These are phyloP conservation scores for Peronosclerospora sorghi DNA, from an alignment of 352 stramenopile species.

Conservation along the genomic window DNA sequence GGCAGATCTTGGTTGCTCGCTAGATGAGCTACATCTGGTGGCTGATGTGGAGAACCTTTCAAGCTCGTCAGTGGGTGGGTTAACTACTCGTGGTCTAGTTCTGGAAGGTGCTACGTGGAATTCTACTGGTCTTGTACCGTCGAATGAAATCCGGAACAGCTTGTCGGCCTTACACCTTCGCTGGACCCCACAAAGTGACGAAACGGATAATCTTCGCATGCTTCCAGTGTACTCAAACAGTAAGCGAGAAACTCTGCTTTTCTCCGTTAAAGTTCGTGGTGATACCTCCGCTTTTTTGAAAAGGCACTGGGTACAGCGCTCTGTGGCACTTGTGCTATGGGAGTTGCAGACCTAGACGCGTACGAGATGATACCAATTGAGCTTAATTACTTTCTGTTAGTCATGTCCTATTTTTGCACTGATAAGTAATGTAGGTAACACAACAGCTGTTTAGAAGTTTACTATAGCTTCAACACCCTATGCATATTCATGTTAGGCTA, in stretches of 20 bases:
- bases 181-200: constrained; percentile 33
- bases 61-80: constrained; percentile 19
- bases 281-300: constrained; percentile 37
- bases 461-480: too few relatives aligned
- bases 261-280: constrained; percentile 64
- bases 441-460: too few relatives aligned
- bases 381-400: too few relatives aligned
- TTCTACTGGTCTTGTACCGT: constrained; percentile 49
- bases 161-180: constrained; percentile 58
- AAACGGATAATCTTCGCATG: constrained; percentile 22
- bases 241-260: constrained; percentile 65
- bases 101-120: constrained; percentile 80
- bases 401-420: too few relatives aligned
- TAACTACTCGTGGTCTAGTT: constrained; percentile 61
- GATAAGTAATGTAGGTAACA: too few relatives aligned
- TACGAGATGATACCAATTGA: too few relatives aligned
- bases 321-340: constrained; percentile 74
- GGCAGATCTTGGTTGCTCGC: constrained; percentile 58
- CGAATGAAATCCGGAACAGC: constrained; percentile 63
- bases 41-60: constrained; percentile 44
- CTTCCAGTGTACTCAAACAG: constrained; percentile 82
- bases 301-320: constrained; percentile 72
- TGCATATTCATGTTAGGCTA: too few relatives aligned
- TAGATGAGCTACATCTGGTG: constrained; percentile 82
- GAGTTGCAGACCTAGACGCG: constrained; percentile 35